These are phyloP conservation scores for Hypoxylon lienhwacheense DNA, from an alignment of 495 filamentous ascomycete genomes.

Conservation along the genomic window DNA sequence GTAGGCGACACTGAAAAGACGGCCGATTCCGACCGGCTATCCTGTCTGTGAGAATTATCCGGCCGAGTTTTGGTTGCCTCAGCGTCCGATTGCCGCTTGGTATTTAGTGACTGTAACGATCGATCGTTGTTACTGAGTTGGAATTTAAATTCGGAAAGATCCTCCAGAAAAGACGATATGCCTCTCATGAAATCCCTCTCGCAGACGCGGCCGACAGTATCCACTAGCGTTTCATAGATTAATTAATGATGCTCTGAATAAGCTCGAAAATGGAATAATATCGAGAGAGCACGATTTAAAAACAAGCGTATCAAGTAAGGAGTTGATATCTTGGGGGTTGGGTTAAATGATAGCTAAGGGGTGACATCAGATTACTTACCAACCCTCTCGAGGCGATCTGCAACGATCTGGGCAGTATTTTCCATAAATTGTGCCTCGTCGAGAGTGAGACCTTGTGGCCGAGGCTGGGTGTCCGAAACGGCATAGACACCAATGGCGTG, in stretches of 20 bases:
- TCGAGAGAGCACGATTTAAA: slow-evolving; percentile 41
- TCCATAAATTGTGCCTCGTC: slow-evolving; percentile 48
- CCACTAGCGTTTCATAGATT: slow-evolving; percentile 14
- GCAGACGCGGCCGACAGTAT: slow-evolving; percentile 28
- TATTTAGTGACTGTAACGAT: slow-evolving; percentile 3
- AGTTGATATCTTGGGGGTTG: too few relatives aligned
- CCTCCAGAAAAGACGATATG: slow-evolving; percentile 32
- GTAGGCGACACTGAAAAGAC: neutral
- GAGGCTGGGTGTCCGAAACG: slow-evolving; percentile 61
- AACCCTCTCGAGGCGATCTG: slow-evolving; percentile 61
- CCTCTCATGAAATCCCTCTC: slow-evolving; percentile 34
- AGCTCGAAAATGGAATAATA: slow-evolving; percentile 7
- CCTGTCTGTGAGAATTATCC: slow-evolving; percentile 9
- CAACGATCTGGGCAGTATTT: slow-evolving; percentile 57
- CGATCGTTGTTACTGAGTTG: slow-evolving; percentile 27
- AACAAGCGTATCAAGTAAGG: too few relatives aligned
- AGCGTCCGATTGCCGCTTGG: slow-evolving; percentile 3
- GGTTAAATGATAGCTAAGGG: slow-evolving; percentile 50
- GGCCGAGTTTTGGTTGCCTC: slow-evolving; percentile 11
- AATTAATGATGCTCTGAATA: slow-evolving; percentile 1
- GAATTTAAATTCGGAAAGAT: slow-evolving; percentile 33
- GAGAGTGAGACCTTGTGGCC: slow-evolving; percentile 43
- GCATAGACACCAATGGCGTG: slow-evolving; percentile 74
- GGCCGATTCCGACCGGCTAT: neutral
- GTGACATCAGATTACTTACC: slow-evolving; percentile 20